These are phyloP conservation scores for Suhomyces yuchorum DNA, from an alignment of 1,139 yeast genomes.

Conservation along the genomic window DNA sequence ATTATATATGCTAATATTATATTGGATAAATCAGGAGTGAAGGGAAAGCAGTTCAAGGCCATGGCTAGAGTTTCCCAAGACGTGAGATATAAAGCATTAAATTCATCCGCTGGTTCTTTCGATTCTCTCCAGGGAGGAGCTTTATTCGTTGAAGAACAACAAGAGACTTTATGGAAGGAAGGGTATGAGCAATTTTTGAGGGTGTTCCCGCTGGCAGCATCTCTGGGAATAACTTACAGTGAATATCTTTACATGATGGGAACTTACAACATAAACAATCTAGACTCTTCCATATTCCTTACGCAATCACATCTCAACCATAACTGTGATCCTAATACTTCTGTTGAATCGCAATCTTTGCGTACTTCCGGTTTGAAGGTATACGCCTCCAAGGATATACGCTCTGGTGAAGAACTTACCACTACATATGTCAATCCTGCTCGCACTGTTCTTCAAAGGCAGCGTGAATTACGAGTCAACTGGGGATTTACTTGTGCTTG, in stretches of 20 bases:
- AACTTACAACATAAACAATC: conserved; percentile 70
- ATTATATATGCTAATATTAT: conserved; percentile 52
- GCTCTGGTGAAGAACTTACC: conserved; percentile 66
- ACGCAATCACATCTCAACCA: conserved; percentile 76
- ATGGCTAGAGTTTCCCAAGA: conserved; percentile 76
- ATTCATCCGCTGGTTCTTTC: conserved; percentile 59
- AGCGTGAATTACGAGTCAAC: conserved; percentile 66
- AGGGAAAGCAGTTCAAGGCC: conserved; percentile 50
- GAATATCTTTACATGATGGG: conserved; percentile 67
- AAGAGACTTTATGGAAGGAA: conserved; percentile 60
- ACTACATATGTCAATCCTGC: conserved; percentile 73
- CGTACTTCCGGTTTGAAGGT: conserved; percentile 60
- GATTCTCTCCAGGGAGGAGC: conserved; percentile 54
- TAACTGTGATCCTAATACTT: conserved; percentile 71
- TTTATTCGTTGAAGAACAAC: conserved; percentile 54
- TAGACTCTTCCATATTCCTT: conserved; percentile 63
- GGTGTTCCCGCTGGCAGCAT: conserved; percentile 48
- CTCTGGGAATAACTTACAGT: conserved; percentile 43
- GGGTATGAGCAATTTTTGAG: conserved; percentile 54
- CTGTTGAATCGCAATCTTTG: conserved; percentile 50
- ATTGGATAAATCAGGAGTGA: conserved; percentile 48
- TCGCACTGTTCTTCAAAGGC: conserved; percentile 64
- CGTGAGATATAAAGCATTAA: conserved; percentile 59
- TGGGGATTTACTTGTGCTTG: conserved; percentile 86
- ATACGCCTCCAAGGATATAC: conserved; percentile 57